Conservation (phyloP, 495 filamentous ascomycete species). For the Tuber magnatum region DNA sequence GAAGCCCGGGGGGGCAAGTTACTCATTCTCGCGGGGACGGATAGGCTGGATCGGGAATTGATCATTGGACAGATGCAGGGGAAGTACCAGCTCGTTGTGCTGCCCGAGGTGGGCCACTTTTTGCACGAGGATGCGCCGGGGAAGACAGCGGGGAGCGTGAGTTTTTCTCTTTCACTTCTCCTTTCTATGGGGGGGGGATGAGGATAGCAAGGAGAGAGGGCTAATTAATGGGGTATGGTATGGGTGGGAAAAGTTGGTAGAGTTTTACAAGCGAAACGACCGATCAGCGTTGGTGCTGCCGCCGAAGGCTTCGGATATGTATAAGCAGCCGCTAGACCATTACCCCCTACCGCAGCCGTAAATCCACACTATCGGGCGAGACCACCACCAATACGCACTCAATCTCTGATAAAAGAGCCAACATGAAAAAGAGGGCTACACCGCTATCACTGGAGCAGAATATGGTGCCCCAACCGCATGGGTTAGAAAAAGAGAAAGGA, state of each 20-base stretch:
- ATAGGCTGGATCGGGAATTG: constrained; percentile 85
- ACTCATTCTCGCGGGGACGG: constrained; percentile 84
- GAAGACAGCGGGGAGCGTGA: constrained; percentile 64
- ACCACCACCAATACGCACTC: background rate
- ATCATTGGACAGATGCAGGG: constrained; percentile 83
- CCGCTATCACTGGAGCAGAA: background rate
- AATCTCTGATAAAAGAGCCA: background rate
- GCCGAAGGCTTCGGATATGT: constrained; percentile 61
- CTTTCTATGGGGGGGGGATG: constrained; percentile 32
- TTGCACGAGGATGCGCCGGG: constrained; percentile 90
- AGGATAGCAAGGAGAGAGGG: constrained; percentile 28
- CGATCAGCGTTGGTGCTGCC: constrained; percentile 74
- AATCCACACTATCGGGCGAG: background rate
- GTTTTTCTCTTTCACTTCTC: constrained; percentile 7
- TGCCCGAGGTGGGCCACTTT: constrained; percentile 93
- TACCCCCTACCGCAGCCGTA: constrained; percentile 4
- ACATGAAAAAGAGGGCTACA: background rate
- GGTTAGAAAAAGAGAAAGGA: background rate
- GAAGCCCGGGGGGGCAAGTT: constrained; percentile 77
- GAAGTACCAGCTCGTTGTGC: constrained; percentile 90
- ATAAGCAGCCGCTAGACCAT: constrained; percentile 20
- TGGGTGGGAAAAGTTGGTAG: constrained; percentile 54
- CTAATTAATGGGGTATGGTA: constrained; percentile 28
- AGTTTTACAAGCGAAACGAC: constrained; percentile 89
- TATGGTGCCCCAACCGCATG: background rate